Evolutionary conservation across 2,329 filamentous ascomycete genomes (phyloP), one percentile per base, ranked within the genome.

Genomic region (Setomelanomma holmii): DNA sequence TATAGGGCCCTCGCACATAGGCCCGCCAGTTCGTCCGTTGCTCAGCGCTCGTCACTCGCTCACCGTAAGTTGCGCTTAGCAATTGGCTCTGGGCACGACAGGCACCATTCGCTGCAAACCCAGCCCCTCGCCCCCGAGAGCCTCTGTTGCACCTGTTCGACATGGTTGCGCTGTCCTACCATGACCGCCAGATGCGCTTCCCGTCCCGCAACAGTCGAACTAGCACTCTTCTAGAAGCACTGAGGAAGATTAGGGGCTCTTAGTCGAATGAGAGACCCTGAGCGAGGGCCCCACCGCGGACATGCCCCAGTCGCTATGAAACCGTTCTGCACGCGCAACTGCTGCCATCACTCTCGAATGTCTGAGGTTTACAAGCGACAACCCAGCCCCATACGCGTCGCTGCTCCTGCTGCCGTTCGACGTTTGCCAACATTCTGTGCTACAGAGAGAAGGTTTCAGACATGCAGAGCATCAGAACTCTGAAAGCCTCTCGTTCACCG

Each of bases 171-270:
- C 60, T 53, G 58, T 60, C 54, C 58, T 53, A 58, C 59, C 17
- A 34, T 33, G 33, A 45, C 58, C 53, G 50, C 56, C 59, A 60
- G 58, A 62, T 54, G 57, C 60, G 53, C 57, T 55, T 60, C 58
- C 63, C 55, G 61, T 65, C 61, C 56, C 58, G 64, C 56, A 39
- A 49, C 34, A 53, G 49, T 56, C 51, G 61, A 59, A 63, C 67
- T 72, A 69, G 68, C 64, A 45, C 61, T 59, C 58, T 75, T 75
- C 72, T 71, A 74, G 72, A 75, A 75, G 69, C 56, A 51, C 55
- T 63, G 60, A 64, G 52, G 66, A 71, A 73, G 62, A 67, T 67
- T 61, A 63, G 63, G 66, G 61, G 61, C 58, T 61, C 59, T 42
- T 23, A 36, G 62, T 51, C 59, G 50, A 55, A 54, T 53, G 56